Evolutionary conservation across 345 rosid genomes (phyloP).

Genomic region (Clausena lansium): DNA sequence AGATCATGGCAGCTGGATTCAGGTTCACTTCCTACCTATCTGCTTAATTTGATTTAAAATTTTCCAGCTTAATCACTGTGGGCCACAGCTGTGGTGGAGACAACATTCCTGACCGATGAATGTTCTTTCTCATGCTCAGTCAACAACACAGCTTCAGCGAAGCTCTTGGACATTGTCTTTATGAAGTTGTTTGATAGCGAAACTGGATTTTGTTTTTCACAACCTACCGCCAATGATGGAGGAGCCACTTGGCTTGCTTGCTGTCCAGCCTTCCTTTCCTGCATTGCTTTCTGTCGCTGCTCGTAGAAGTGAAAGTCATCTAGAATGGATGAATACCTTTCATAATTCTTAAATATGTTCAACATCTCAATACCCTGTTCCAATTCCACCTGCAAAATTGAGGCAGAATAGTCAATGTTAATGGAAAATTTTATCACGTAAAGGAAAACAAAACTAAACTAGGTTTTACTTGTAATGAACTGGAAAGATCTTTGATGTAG

Average conservation of each 20-base stretch:
- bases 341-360: constrained; percentile 51
- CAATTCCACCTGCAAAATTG: constrained; percentile 51
- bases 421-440: background rate
- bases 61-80: constrained; percentile 7
- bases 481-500: no score
- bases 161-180: constrained; percentile 58
- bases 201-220: constrained; percentile 19
- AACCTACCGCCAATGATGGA: constrained; percentile 13
- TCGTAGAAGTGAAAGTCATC: constrained; percentile 81
- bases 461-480: background rate
- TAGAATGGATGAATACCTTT: constrained; percentile 55
- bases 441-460: background rate
- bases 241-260: constrained; percentile 29
- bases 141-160: constrained; percentile 53
- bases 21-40: constrained; percentile 9
- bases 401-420: background rate
- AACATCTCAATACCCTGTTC: constrained; percentile 71
- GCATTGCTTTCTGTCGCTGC: constrained; percentile 68
- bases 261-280: constrained; percentile 62
- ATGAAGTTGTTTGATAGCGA: constrained; percentile 33
- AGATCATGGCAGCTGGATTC: background rate
- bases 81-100: constrained; percentile 4
- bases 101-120: background rate
- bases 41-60: background rate
- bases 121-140: constrained; percentile 16